Evolutionary conservation across 495 filamentous ascomycete genomes (phyloP).

Genomic region (Glarea lozoyensis): DNA sequence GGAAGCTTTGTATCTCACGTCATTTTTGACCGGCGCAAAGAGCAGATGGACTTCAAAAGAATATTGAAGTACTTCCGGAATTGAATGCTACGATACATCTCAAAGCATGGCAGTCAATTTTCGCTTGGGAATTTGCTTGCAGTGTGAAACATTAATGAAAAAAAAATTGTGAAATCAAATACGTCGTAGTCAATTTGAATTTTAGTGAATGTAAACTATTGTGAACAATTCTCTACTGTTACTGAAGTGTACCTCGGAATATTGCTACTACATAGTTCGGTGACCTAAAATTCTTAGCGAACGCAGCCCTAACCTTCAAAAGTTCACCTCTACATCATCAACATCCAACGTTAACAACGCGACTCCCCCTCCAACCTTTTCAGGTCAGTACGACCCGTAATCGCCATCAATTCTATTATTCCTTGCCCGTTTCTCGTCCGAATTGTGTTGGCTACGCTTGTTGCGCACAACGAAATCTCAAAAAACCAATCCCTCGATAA

Average conservation of each 20-base stretch:
- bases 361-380: background rate
- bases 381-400: slow-evolving; percentile 21
- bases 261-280: no score
- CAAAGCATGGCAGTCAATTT: no score
- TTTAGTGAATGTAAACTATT: no score
- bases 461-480: no score
- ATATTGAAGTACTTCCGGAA: slow-evolving; percentile 16
- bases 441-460: background rate
- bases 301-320: slow-evolving; percentile 11
- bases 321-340: slow-evolving; percentile 2
- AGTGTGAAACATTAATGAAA: background rate
- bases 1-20: slow-evolving; percentile 24
- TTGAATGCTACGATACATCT: background rate
- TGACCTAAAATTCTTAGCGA: slow-evolving; percentile 16
- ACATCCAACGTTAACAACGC: slow-evolving; percentile 1
- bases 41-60: slow-evolving; percentile 24
- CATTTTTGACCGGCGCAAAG: slow-evolving; percentile 24
- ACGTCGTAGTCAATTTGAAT: no score
- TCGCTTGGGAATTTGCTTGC: no score
- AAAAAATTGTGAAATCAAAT: no score
- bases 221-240: no score
- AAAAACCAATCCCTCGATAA: slow-evolving; percentile 6
- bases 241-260: no score
- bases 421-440: no score
- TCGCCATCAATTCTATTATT: background rate